Evolutionary conservation across 108 stramenopile species (phyloP).

Genomic region (Bacterosira constricta): DNA sequence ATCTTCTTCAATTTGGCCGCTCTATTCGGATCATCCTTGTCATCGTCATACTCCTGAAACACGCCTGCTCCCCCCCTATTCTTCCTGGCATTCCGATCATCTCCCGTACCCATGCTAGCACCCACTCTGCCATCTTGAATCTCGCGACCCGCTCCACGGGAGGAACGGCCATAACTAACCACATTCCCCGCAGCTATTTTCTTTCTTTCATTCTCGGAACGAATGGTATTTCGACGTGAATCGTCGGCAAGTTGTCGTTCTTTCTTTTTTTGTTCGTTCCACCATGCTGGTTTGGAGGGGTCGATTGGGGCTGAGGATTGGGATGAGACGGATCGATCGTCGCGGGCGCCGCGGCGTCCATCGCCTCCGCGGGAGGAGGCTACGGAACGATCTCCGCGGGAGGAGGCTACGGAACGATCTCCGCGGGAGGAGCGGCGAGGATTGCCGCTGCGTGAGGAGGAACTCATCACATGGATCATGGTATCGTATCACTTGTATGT

Average conservation of each 20-base stretch:
- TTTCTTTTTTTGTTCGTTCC: slow-evolving; percentile 28
- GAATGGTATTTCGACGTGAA: background rate
- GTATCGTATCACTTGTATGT: too few relatives aligned
- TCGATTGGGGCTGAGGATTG: slow-evolving; percentile 21
- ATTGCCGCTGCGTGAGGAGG: too few relatives aligned
- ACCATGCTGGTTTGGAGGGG: slow-evolving; percentile 31
- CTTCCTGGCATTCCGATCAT: too few relatives aligned
- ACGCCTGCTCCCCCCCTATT: too few relatives aligned
- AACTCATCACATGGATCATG: too few relatives aligned
- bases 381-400: background rate
- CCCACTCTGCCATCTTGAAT: too few relatives aligned
- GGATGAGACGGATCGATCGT: background rate
- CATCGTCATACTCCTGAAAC: too few relatives aligned
- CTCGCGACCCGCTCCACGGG: too few relatives aligned
- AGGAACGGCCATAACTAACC: too few relatives aligned
- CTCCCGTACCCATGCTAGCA: too few relatives aligned
- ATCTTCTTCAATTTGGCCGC: background rate
- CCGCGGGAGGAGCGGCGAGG: background rate
- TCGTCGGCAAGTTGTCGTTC: background rate
- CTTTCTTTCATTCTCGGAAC: background rate
- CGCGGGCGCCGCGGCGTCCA: background rate
- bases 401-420: background rate
- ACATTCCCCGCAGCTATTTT: background rate
- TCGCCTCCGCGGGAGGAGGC: too few relatives aligned
- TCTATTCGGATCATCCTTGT: background rate